phyloP scores from a whole-genome alignment of 2,329 filamentous ascomycete genomes.

The Fonsecaea multimorphosa region DNA sequence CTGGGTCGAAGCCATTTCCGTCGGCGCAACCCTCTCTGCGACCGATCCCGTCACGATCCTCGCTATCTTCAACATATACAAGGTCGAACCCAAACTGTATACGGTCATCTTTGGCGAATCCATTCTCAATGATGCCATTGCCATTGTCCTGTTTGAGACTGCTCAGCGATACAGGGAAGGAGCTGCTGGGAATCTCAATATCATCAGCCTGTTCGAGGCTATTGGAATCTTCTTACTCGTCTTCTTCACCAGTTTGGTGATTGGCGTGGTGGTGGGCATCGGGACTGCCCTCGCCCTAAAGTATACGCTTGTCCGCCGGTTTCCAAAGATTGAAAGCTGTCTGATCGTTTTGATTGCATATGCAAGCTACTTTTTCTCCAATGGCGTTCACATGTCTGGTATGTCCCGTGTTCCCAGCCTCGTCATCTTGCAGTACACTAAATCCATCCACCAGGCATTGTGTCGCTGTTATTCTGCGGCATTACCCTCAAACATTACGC shows the following conservation, averaged over 20 bases:
- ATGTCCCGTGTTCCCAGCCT: constrained; percentile 46
- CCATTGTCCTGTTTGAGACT: constrained; percentile 97
- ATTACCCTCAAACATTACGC: constrained; percentile 99
- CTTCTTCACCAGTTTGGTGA: constrained; percentile 91
- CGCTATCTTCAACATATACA: constrained; percentile 99
- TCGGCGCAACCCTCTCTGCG: constrained; percentile 93
- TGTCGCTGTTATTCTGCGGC: constrained; percentile 93
- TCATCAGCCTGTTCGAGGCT: constrained; percentile 86
- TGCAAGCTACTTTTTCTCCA: constrained; percentile 96
- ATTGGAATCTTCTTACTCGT: constrained; percentile 93
- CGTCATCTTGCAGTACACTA: constrained; percentile 24
- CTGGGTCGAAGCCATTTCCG: constrained; percentile 94
- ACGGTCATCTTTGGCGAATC: constrained; percentile 99
- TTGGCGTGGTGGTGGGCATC: constrained; percentile 87
- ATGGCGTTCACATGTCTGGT: constrained; percentile 96
- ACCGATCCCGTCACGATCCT: constrained; percentile 97
- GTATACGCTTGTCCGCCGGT: constrained; percentile 89
- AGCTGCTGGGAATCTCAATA: constrained; percentile 70
- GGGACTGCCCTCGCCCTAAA: constrained; percentile 87
- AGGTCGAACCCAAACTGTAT: constrained; percentile 97
- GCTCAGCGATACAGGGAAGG: constrained; percentile 89
- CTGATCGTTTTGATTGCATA: constrained; percentile 93
- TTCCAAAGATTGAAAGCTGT: constrained; percentile 96
- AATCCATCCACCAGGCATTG: constrained; percentile 71
- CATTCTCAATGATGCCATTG: constrained; percentile 96